Conservation (phyloP, 2,329 filamentous ascomycete species). For the Pseudopyricularia javanii region DNA sequence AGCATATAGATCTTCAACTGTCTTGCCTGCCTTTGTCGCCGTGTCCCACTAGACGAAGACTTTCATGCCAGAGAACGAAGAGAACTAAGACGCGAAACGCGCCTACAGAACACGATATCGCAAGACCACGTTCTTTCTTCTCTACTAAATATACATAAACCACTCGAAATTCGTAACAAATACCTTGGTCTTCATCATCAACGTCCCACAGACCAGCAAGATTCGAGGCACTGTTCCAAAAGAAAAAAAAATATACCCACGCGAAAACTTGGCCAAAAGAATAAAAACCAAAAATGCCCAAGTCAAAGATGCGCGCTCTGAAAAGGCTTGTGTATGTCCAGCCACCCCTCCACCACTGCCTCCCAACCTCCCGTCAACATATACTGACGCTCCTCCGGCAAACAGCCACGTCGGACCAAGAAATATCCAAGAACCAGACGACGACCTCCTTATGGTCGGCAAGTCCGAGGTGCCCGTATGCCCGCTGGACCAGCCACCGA, state of each 20-base stretch:
- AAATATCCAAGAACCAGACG: not conserved
- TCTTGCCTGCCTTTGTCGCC: not conserved
- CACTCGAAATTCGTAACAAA: not conserved
- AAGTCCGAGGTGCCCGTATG: conserved; percentile 2
- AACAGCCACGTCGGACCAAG: not conserved
- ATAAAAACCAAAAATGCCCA: not conserved
- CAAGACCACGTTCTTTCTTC: not conserved
- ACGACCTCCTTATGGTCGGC: conserved; percentile 3
- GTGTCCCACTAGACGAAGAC: not conserved
- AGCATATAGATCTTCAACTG: not conserved
- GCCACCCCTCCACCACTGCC: not conserved
- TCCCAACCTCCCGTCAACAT: not conserved
- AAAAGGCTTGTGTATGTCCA: conserved; percentile 2
- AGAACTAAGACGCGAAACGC: not conserved
- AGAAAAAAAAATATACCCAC: not conserved
- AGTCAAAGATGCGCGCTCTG: not conserved
- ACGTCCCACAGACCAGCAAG: too few relatives aligned
- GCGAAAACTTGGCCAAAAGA: not conserved
- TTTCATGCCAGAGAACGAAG: not conserved
- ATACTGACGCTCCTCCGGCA: not conserved
- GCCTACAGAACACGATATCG: not conserved
- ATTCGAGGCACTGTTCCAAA: too few relatives aligned
- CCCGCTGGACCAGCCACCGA: not conserved
- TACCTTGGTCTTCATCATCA: not conserved
- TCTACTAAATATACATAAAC: not conserved